Conservation (phyloP, 2,329 filamentous ascomycete genomes). For the Geosmithia morbida region DNA sequence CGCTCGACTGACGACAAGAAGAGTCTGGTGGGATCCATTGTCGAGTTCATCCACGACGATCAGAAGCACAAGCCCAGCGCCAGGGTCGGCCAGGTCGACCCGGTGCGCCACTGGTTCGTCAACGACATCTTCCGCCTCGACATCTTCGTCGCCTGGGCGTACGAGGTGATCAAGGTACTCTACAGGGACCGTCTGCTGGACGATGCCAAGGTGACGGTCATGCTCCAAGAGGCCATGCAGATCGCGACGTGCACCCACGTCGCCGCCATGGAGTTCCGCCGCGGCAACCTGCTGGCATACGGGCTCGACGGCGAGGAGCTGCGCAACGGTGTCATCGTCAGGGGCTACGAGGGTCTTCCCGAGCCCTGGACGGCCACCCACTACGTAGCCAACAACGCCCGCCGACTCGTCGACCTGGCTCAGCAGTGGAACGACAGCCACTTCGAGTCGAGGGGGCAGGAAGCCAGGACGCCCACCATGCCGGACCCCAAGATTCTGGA, state of each 20-base stretch:
- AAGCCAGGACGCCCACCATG: conserved; percentile 13
- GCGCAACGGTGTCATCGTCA: conserved; percentile 46
- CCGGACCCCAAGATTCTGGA: conserved; percentile 25
- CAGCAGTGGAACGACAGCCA: conserved; percentile 37
- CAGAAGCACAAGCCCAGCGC: conserved; percentile 55
- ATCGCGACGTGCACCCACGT: conserved; percentile 42
- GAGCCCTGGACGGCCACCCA: conserved; percentile 75
- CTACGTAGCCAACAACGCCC: conserved; percentile 45
- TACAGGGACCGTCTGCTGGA: conserved; percentile 48
- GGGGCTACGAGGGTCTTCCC: conserved; percentile 54
- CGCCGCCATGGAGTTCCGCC: conserved; percentile 57
- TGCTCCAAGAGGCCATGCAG: conserved; percentile 53
- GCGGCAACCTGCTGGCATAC: conserved; percentile 54
- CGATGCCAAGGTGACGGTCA: conserved; percentile 34
- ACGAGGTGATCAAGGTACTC: conserved; percentile 59
- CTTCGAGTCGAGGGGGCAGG: conserved; percentile 14
- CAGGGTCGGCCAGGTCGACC: conserved; percentile 58
- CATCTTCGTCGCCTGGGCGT: conserved; percentile 65
- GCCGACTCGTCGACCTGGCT: conserved; percentile 43
- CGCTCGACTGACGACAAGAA: conserved; percentile 47
- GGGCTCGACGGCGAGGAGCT: conserved; percentile 56
- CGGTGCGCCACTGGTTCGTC: conserved; percentile 76
- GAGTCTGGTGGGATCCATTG: conserved; percentile 58
- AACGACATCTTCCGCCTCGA: conserved; percentile 60
- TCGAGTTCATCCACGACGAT: conserved; percentile 62